Conservation (phyloP, 148 eudicot genomes). For the Camellia sinensis region DNA sequence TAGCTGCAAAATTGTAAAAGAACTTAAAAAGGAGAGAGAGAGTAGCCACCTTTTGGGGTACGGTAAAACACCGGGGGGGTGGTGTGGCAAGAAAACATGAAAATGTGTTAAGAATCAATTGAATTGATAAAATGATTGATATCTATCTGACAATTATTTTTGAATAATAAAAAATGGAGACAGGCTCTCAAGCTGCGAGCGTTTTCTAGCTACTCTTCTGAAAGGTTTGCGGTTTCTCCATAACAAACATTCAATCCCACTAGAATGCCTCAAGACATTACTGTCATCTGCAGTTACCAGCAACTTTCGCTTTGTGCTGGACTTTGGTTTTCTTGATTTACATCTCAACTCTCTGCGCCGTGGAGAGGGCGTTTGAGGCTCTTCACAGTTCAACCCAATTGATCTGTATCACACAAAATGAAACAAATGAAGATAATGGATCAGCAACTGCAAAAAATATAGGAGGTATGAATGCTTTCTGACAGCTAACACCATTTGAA, state of each 20-base stretch:
- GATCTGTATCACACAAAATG: constrained; percentile 29
- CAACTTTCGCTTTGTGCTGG: constrained; percentile 37
- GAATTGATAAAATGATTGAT: constrained; percentile 25
- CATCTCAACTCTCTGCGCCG: constrained; percentile 44
- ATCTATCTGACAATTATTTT: constrained; percentile 11
- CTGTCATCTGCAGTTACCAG: constrained; percentile 17
- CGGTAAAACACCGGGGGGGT: not conserved
- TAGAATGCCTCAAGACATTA: constrained; percentile 17
- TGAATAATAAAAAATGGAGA: constrained; percentile 47
- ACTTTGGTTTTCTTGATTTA: constrained; percentile 38
- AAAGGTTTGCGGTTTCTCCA: constrained; percentile 83
- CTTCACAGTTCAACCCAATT: constrained; percentile 47
- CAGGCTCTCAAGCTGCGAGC: constrained; percentile 56
- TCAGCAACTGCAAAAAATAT: not conserved
- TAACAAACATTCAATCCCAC: constrained; percentile 48
- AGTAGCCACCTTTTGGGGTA: no score
- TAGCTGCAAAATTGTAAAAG: not conserved
- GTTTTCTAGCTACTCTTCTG: constrained; percentile 71
- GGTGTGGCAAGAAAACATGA: not conserved
- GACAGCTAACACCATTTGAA: not conserved
- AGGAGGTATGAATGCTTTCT: not conserved
- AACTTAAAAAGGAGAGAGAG: not conserved
- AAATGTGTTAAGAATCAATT: constrained; percentile 9
- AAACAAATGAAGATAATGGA: not conserved
- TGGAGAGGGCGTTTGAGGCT: constrained; percentile 92